phyloP scores from a whole-genome alignment of 768 basidiomycete genomes.

The Tricholoma sp. region DNA sequence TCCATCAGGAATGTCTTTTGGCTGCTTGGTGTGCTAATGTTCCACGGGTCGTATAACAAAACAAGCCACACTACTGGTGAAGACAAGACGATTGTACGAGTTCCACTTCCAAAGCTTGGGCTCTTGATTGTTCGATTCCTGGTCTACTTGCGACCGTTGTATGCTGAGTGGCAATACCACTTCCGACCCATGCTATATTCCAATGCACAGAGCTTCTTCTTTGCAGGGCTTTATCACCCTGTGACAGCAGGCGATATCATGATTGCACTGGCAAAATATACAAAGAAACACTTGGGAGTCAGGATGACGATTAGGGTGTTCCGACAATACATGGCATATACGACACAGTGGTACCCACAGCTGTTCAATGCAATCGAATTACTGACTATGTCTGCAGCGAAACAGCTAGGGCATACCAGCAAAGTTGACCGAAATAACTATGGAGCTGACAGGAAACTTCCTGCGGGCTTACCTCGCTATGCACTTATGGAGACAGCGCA shows the following conservation, averaged over 20 bases:
- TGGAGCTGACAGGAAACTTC: conserved; percentile 8
- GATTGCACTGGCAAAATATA: background rate
- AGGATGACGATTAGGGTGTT: background rate
- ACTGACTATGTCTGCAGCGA: background rate
- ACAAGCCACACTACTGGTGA: no score
- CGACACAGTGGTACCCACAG: background rate
- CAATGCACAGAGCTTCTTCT: background rate
- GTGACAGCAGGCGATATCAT: background rate
- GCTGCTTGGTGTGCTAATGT: background rate
- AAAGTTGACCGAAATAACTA: conserved; percentile 10
- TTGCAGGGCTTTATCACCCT: conserved; percentile 1
- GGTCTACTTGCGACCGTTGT: no score
- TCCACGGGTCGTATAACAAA: background rate
- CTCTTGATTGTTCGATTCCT: no score
- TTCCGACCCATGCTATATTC: conserved; percentile 1
- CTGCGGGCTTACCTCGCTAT: conserved; percentile 5
- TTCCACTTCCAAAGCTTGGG: no score
- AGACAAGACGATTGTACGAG: no score
- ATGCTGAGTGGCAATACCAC: background rate
- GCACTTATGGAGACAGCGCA: conserved; percentile 4
- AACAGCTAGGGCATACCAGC: conserved; percentile 10
- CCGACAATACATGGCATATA: conserved; percentile 1
- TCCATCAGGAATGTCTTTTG: conserved; percentile 11
- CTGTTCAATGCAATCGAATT: background rate
- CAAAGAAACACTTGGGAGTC: background rate